Evolutionary conservation across 148 eudicot species (phyloP).

Genomic region (Rheum nobile): DNA sequence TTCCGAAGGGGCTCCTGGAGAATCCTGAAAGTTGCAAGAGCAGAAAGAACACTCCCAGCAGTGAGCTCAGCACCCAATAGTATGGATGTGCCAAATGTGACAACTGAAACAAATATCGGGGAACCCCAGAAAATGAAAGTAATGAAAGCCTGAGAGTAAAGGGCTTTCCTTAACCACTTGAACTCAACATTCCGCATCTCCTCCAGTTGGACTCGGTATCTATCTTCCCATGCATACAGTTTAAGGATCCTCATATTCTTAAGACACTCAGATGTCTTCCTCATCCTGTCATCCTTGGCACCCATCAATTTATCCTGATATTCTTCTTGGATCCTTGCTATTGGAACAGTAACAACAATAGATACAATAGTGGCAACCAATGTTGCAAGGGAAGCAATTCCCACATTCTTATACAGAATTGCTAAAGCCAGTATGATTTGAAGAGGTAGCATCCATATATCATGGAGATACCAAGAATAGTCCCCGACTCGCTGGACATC

Average conservation of each 20-base stretch:
- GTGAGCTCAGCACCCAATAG: slow-evolving; percentile 64
- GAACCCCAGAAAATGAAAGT: slow-evolving; percentile 89
- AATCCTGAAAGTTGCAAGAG: slow-evolving; percentile 82
- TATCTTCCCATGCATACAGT: slow-evolving; percentile 95
- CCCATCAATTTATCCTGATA: slow-evolving; percentile 83
- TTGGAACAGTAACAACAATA: slow-evolving; percentile 56
- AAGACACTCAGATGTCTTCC: slow-evolving; percentile 74
- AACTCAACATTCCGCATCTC: slow-evolving; percentile 75
- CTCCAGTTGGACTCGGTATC: slow-evolving; percentile 49
- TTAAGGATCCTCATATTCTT: slow-evolving; percentile 88
- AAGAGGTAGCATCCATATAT: slow-evolving; percentile 84
- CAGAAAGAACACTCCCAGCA: slow-evolving; percentile 79
- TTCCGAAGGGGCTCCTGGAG: slow-evolving; percentile 85
- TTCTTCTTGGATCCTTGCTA: slow-evolving; percentile 71
- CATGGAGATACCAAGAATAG: slow-evolving; percentile 78
- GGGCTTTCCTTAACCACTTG: slow-evolving; percentile 74
- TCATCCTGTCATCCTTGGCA: slow-evolving; percentile 91
- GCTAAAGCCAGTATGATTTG: slow-evolving; percentile 80
- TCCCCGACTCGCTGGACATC: slow-evolving; percentile 95
- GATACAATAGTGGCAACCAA: slow-evolving; percentile 69
- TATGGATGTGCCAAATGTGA: slow-evolving; percentile 73
- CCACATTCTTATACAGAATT: slow-evolving; percentile 80
- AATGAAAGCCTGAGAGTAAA: slow-evolving; percentile 70
- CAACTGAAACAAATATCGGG: slow-evolving; percentile 82
- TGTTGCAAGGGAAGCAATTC: slow-evolving; percentile 73